These are phyloP conservation scores for Colletotrichum liaoningense DNA, from an alignment of 2,329 filamentous ascomycete species.

Conservation along the genomic window DNA sequence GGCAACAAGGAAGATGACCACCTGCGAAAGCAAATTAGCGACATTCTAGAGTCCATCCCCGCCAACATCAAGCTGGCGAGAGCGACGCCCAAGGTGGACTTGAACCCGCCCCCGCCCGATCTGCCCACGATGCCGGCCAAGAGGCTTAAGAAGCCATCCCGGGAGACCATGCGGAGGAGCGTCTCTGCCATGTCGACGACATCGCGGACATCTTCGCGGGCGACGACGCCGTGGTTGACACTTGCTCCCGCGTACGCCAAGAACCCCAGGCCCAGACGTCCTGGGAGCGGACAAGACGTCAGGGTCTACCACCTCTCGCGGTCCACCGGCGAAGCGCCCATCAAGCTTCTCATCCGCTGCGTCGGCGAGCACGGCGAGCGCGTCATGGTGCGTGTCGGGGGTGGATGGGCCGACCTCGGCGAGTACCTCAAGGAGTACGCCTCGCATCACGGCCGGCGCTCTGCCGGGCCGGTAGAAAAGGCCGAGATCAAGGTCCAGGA, in stretches of 20 bases:
- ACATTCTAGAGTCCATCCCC: conserved; percentile 82
- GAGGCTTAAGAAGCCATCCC: conserved; percentile 55
- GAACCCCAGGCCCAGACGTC: conserved; percentile 58
- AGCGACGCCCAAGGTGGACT: conserved; percentile 57
- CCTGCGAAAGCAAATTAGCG: conserved; percentile 82
- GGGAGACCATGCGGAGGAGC: conserved; percentile 58
- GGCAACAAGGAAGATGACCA: conserved; percentile 69
- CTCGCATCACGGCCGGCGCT: conserved; percentile 86
- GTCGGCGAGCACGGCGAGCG: conserved; percentile 91
- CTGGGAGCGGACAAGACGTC: conserved; percentile 76
- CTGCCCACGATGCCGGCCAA: conserved; percentile 65
- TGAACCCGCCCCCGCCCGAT: conserved; percentile 71
- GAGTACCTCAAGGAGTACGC: conserved; percentile 96
- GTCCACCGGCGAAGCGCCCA: conserved; percentile 84
- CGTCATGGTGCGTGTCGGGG: conserved; percentile 97
- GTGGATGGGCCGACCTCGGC: conserved; percentile 96
- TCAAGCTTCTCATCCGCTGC: conserved; percentile 93
- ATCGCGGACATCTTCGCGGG: conserved; percentile 55
- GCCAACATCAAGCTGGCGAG: conserved; percentile 80
- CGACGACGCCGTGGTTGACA: conserved; percentile 75
- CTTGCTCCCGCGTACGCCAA: conserved; percentile 71
- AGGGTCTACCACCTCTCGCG: conserved; percentile 93
- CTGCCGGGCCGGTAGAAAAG: conserved; percentile 56
- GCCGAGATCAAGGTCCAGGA: conserved; percentile 69
- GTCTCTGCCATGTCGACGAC: conserved; percentile 59